Evolutionary conservation across 768 basidiomycete genomes (phyloP).

Genomic region (Dictyophora rubrovolvata): DNA sequence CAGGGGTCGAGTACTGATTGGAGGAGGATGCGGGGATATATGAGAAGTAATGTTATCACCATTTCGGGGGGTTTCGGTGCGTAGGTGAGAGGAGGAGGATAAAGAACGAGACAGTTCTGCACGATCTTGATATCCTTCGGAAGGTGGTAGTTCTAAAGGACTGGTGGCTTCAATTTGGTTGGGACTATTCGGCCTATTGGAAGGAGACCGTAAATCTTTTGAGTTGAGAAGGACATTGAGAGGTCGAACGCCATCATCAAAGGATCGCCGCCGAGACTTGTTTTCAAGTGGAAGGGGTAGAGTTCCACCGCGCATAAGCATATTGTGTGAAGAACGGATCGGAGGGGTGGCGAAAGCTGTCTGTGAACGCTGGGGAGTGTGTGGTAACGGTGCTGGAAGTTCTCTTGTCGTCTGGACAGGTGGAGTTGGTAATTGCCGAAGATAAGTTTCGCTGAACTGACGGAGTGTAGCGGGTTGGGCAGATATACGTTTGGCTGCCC

Average conservation of each 20-base stretch:
- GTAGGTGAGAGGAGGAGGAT: constrained; percentile 24
- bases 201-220: constrained; percentile 15
- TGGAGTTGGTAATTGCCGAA: background rate
- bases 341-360: background rate
- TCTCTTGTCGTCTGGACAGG: background rate
- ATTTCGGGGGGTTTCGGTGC: constrained; percentile 24
- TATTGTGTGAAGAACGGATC: background rate
- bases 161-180: no score
- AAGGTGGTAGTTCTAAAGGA: no score
- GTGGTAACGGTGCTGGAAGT: background rate
- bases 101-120: constrained; percentile 28
- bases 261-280: constrained; percentile 27
- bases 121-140: constrained; percentile 18
- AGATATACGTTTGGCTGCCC: constrained; percentile 6
- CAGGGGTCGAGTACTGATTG: no score
- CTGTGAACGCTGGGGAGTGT: background rate
- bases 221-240: constrained; percentile 22
- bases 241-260: constrained; percentile 33
- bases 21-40: background rate
- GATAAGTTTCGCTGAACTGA: background rate
- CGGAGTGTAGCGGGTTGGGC: constrained; percentile 1
- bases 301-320: background rate
- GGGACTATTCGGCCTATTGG: constrained; percentile 14
- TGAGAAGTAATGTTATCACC: no score
- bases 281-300: background rate